Percentiles rank a stretch among this genome's conserved stretches.
Conservation (phyloP, 345 rosid genomes). For the Capsella bursapastoris region DNA sequence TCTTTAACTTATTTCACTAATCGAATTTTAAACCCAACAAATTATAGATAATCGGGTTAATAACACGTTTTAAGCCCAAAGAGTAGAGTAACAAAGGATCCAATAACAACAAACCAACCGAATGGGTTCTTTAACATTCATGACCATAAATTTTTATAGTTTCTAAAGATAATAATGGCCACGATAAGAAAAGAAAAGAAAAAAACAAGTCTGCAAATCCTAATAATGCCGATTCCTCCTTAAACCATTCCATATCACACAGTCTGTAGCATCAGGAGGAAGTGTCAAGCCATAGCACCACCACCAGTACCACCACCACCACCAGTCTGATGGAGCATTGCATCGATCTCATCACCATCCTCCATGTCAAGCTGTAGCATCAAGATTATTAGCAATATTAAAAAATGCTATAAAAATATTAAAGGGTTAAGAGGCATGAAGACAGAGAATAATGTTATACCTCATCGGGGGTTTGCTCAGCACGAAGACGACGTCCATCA, state of each 20-base stretch:
- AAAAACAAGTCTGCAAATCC: constrained; percentile 37
- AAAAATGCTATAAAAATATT: neutral
- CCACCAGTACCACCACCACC: neutral
- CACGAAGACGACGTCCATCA: constrained; percentile 87
- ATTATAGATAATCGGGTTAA: neutral
- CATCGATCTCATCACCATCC: constrained; percentile 91
- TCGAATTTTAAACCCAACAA: neutral
- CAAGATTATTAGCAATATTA: neutral
- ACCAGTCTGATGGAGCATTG: constrained; percentile 86
- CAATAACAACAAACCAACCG: constrained; percentile 19
- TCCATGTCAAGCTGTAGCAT: constrained; percentile 74
- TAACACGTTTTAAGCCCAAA: constrained; percentile 12
- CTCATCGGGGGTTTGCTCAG: constrained; percentile 89
- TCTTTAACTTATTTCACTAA: neutral
- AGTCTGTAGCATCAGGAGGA: neutral
- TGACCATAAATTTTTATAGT: constrained; percentile 30
- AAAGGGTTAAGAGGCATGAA: neutral
- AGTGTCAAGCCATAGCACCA: constrained; percentile 3
- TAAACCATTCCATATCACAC: constrained; percentile 40
- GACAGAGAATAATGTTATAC: constrained; percentile 37
- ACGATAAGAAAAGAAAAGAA: neutral
- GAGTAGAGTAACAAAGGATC: neutral
- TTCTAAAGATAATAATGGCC: constrained; percentile 21
- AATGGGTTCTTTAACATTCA: constrained; percentile 1
- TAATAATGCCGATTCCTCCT: constrained; percentile 29